Evolutionary conservation across 2,329 filamentous ascomycete species (phyloP), one percentile per base, ranked within the genome.

Genomic region (Aspergillus novofumigatus): DNA sequence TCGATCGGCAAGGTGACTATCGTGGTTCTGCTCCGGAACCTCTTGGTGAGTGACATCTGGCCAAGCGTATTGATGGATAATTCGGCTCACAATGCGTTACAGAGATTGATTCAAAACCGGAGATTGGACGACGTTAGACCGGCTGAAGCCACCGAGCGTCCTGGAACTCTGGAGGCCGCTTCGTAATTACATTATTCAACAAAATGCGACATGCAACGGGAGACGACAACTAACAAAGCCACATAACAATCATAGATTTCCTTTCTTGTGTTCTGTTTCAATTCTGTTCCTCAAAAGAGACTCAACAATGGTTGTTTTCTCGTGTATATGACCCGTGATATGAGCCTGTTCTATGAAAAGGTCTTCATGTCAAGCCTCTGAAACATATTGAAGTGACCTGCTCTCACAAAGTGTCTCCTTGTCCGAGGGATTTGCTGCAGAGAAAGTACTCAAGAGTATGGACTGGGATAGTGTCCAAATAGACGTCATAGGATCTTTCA

Each of bases 1-100:
- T 94, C 93, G 0, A 95, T 97, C 64, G 94, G 94, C 66, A 99
- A 97, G 80, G 93, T 97, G 50, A 99, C 94, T 0, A 97, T 97
- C 72, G 90, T 93, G 17, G 87, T 97, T 35, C 78, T 99, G 57
- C 79, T 97, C 68, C 83, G 94, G 56, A 99, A 99, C 71, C 77
- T 97, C 38, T 82, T 97, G 70, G 90, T 94, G 78, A 77, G 88
- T 83, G 11, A 21, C 42, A 56, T 32, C 52, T 52, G 28, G 51
- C 25, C 25, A 25, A 47, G 28, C 35, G 8, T 29, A 28, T 9
- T 11, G 35, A 20, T 26, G 44, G 32, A 32, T 51, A n/a, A 48
- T 35, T 29, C 42, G 57, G 14, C 63, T 69, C 58, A 70, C 51
- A 1, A 50, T 26, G 7, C 8, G 1, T 28, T 28, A 48, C 61